These are phyloP conservation scores for Brassica balearica DNA, from an alignment of 441 rosid genomes.

Conservation along the genomic window DNA sequence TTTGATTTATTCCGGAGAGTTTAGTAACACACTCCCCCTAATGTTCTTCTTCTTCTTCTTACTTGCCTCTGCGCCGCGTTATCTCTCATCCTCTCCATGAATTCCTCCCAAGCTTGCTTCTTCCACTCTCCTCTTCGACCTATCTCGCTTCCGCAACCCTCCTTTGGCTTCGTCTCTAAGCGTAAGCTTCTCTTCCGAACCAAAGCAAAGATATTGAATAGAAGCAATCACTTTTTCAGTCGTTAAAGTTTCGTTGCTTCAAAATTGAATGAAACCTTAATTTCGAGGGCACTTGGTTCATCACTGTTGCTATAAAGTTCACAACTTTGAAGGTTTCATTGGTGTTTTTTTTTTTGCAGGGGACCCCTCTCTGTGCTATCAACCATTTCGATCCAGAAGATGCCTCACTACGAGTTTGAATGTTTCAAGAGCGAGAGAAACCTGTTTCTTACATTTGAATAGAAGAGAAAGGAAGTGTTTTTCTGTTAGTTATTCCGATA, in stretches of 20 bases:
- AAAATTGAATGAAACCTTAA: slow-evolving; percentile 11
- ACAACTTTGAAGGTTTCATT: slow-evolving; percentile 15
- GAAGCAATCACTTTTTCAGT: neutral
- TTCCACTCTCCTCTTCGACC: slow-evolving; percentile 28
- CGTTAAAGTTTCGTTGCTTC: slow-evolving; percentile 11
- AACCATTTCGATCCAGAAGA: slow-evolving; percentile 33
- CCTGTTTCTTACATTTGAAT: slow-evolving; percentile 35
- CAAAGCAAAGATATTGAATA: slow-evolving; percentile 8
- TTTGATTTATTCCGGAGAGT: neutral
- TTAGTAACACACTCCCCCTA: slow-evolving; percentile 6
- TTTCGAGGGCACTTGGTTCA: neutral
- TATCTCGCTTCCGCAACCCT: slow-evolving; percentile 23
- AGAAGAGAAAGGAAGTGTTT: slow-evolving; percentile 43
- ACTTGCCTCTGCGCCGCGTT: slow-evolving; percentile 38
- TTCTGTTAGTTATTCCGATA: slow-evolving; percentile 55
- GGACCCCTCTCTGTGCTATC: slow-evolving; percentile 29
- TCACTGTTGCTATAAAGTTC: slow-evolving; percentile 21
- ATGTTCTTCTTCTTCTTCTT: slow-evolving; percentile 30
- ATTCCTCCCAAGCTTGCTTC: slow-evolving; percentile 39
- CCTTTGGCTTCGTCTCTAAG: slow-evolving; percentile 16
- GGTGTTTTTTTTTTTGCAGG: slow-evolving; percentile 41
- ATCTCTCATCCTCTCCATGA: slow-evolving; percentile 39
- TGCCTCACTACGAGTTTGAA: slow-evolving; percentile 40
- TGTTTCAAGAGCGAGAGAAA: slow-evolving; percentile 37
- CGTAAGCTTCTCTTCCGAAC: slow-evolving; percentile 26